Conservation (phyloP, 306 rosid species). For the Cajanus cajan region DNA sequence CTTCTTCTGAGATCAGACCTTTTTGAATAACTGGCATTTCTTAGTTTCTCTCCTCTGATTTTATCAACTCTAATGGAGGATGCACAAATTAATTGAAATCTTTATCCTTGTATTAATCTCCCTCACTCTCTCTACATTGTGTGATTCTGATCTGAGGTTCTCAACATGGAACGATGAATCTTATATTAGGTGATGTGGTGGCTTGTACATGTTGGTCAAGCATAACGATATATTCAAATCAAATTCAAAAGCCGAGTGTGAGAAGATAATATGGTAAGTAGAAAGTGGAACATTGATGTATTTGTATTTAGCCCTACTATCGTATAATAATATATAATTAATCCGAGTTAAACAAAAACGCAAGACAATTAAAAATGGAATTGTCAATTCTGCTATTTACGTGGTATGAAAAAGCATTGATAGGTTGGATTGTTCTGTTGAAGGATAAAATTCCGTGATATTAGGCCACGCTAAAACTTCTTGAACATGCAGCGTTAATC, state of each 20-base stretch:
- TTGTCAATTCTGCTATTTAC: not conserved
- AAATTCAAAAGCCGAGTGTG: not conserved
- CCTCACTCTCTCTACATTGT: not conserved
- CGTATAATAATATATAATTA: not conserved
- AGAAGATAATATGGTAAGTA: not conserved
- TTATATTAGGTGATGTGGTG: not conserved
- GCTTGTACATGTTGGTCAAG: not conserved
- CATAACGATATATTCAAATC: not conserved
- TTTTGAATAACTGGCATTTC: not conserved
- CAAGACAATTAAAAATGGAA: not conserved
- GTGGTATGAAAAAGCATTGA: not conserved
- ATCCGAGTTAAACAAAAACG: not conserved
- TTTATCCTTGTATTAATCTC: not conserved
- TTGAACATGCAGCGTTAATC: not conserved
- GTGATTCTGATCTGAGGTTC: not conserved
- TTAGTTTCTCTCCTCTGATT: slow-evolving; percentile 12
- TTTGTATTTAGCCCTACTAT: not conserved
- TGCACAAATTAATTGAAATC: not conserved
- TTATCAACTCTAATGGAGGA: not conserved
- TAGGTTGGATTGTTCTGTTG: not conserved
- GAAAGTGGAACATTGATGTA: not conserved
- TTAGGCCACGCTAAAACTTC: not conserved
- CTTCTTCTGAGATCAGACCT: not conserved
- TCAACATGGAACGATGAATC: not conserved
- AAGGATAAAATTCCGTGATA: not conserved